These are phyloP conservation scores for Stachybotrys chartarum DNA, from an alignment of 2,329 filamentous ascomycete species.

Conservation along the genomic window DNA sequence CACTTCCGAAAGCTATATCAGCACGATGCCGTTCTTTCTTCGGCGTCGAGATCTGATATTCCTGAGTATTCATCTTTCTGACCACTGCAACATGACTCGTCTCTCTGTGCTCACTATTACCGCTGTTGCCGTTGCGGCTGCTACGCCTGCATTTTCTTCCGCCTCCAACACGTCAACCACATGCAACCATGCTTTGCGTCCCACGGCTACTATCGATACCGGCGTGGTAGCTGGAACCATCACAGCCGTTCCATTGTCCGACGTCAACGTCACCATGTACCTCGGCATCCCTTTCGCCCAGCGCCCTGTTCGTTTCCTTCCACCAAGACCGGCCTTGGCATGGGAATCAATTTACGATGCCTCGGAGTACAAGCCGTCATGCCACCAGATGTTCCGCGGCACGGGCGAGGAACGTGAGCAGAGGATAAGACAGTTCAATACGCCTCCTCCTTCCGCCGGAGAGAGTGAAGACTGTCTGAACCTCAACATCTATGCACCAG, in stretches of 20 bases:
- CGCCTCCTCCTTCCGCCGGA: conserved; percentile 12
- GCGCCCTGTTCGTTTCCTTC: conserved; percentile 15
- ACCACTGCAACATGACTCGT: no score
- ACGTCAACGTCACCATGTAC: conserved; percentile 15
- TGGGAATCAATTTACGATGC: conserved; percentile 16
- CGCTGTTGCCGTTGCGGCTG: no score
- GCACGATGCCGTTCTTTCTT: no score
- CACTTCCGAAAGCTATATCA: no score
- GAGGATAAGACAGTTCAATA: conserved; percentile 12
- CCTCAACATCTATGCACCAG: conserved; percentile 23
- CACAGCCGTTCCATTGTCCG: conserved; percentile 8
- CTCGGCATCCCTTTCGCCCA: conserved; percentile 23
- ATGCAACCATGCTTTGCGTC: conserved; percentile 1
- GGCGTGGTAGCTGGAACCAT: conserved; percentile 10
- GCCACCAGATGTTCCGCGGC: conserved; percentile 16
- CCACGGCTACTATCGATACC: conserved; percentile 11
- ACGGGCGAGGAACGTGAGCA: conserved; percentile 8
- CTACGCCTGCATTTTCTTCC: neutral
- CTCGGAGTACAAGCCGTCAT: conserved; percentile 13
- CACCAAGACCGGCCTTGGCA: conserved; percentile 8
- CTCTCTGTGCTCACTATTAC: no score
- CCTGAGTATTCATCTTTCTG: no score
- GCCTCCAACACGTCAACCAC: neutral
- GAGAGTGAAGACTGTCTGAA: conserved; percentile 26
- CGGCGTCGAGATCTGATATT: no score